Conservation (phyloP, 768 basidiomycete species). For the Zangia roseola region DNA sequence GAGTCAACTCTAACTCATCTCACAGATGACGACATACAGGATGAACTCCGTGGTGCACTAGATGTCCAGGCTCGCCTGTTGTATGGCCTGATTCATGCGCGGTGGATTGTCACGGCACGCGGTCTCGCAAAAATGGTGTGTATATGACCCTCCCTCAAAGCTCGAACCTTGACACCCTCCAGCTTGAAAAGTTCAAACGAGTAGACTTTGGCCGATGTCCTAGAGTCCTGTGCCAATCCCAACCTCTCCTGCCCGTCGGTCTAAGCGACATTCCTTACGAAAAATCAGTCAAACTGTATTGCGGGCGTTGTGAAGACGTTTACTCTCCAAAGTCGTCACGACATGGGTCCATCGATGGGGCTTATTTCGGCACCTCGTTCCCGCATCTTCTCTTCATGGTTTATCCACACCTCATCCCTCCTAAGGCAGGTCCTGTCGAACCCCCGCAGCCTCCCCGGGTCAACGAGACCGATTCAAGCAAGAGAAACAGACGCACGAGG, state of each 20-base stretch:
- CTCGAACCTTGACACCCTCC: constrained; percentile 3
- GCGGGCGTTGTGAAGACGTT: constrained; percentile 97
- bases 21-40: constrained; percentile 90
- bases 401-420: constrained; percentile 89
- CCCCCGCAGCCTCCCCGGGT: constrained; percentile 27
- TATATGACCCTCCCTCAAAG: neutral
- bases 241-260: constrained; percentile 95
- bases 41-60: constrained; percentile 86
- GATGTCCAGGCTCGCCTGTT: constrained; percentile 92
- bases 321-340: constrained; percentile 97
- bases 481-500: constrained; percentile 48
- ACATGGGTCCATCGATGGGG: constrained; percentile 97
- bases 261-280: constrained; percentile 97
- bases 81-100: constrained; percentile 94
- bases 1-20: neutral
- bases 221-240: constrained; percentile 91
- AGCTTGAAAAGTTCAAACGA: constrained; percentile 97
- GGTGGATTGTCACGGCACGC: constrained; percentile 94
- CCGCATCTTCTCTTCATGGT: constrained; percentile 97
- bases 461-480: constrained; percentile 29
- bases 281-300: constrained; percentile 98
- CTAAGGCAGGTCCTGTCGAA: constrained; percentile 62
- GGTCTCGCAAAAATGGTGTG: constrained; percentile 93
- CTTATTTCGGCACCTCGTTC: constrained; percentile 98
- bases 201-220: constrained; percentile 99